Evolutionary conservation across 2,329 filamentous ascomycete genomes (phyloP).

Genomic region (Sporothrix brasiliensis): DNA sequence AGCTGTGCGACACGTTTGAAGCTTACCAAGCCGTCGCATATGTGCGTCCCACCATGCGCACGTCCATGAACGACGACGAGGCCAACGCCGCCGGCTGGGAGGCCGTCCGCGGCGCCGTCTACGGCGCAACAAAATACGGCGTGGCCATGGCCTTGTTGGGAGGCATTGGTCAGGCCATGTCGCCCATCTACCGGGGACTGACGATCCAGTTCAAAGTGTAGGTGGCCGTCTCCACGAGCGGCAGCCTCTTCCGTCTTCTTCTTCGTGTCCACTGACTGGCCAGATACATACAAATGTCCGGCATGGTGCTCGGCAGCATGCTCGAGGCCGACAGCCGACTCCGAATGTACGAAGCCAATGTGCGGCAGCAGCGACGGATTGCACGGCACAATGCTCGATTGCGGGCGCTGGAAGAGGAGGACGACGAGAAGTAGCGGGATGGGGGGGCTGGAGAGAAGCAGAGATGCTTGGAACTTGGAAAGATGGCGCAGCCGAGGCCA

Average conservation of each 20-base stretch:
- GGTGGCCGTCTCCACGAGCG: constrained; percentile 39
- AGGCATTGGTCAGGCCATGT: constrained; percentile 64
- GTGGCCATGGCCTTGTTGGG: constrained; percentile 64
- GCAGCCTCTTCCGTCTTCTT: background rate
- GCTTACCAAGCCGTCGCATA: background rate
- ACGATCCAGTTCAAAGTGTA: constrained; percentile 80
- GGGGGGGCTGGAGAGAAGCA: background rate
- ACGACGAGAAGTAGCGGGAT: constrained; percentile 22
- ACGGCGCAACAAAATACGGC: constrained; percentile 74
- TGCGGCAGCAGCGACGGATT: constrained; percentile 67
- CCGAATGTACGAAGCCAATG: constrained; percentile 65
- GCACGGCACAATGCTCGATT: constrained; percentile 60
- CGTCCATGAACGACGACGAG: constrained; percentile 64
- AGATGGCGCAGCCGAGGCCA: no score
- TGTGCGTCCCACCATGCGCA: constrained; percentile 45
- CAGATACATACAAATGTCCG: constrained; percentile 83
- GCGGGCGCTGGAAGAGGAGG: constrained; percentile 33
- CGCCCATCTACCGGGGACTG: constrained; percentile 71
- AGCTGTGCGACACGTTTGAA: background rate
- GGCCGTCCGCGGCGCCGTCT: constrained; percentile 66
- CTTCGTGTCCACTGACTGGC: background rate
- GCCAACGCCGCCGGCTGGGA: constrained; percentile 72
- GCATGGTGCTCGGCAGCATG: constrained; percentile 78
- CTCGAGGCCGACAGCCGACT: constrained; percentile 73
- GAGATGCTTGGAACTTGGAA: no score